Percentiles rank a stretch among this genome's conserved stretches.
phyloP scores from a whole-genome alignment of 441 rosid species.

The Corymbia citriodora region DNA sequence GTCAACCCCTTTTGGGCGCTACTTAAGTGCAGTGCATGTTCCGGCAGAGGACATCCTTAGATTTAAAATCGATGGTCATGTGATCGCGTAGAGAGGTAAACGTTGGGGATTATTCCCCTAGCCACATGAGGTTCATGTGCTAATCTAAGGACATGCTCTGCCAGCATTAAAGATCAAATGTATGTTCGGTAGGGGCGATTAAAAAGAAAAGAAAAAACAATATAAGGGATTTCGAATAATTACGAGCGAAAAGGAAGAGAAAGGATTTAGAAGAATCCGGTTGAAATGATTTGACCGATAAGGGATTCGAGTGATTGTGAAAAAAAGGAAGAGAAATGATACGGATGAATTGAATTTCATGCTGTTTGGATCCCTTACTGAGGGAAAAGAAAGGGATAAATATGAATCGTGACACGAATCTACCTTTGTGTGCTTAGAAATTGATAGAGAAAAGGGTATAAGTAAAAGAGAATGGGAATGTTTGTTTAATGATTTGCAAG shows the following conservation, averaged over 20 bases:
- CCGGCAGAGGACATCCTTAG: not conserved
- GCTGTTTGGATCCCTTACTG: not conserved
- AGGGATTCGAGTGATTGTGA: not conserved
- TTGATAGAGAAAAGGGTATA: not conserved
- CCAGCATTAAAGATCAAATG: not conserved
- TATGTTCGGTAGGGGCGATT: not conserved
- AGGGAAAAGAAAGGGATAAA: not conserved
- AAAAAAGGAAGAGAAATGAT: not conserved
- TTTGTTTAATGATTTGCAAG: not conserved
- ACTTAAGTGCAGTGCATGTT: not conserved
- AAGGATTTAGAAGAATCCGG: not conserved
- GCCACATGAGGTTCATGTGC: not conserved
- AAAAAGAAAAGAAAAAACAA: not conserved
- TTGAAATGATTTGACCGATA: not conserved
- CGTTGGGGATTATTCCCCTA: not conserved
- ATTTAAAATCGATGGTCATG: not conserved
- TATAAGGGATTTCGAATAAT: not conserved
- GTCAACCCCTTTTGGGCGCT: not conserved
- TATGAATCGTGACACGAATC: rapidly evolving
- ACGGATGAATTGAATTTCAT: not conserved
- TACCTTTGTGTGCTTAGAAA: rapidly evolving
- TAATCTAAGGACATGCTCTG: not conserved
- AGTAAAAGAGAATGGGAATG: not conserved
- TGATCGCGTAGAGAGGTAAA: not conserved
- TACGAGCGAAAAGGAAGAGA: not conserved